A percentile compares a stretch with the other conserved stretches of the same genome.
phyloP scores from a whole-genome alignment of 225 moss, liverwort and hornwort genomes.

The Straminergon stramineum region DNA sequence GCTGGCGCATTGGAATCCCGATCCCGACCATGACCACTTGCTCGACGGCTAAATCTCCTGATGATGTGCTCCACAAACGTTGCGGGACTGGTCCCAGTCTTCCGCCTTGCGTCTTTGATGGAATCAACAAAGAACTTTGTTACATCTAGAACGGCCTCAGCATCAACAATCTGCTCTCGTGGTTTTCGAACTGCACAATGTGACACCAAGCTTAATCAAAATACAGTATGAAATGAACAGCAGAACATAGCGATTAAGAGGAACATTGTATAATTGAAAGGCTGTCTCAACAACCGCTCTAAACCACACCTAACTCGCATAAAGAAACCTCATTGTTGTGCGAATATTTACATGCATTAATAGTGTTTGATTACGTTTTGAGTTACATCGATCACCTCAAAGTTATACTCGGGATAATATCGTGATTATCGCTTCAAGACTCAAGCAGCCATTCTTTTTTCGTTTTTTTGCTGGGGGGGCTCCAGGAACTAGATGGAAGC shows the following conservation, averaged over 20 bases:
- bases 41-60: slow-evolving; percentile 19
- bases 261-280: neutral
- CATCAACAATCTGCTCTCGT: slow-evolving; percentile 78
- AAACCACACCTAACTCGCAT: neutral
- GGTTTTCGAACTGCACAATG: slow-evolving; percentile 43
- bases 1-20: neutral
- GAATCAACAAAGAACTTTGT: slow-evolving; percentile 31
- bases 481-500: neutral
- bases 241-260: neutral
- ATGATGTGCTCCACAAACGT: slow-evolving; percentile 59
- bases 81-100: slow-evolving; percentile 34
- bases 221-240: neutral
- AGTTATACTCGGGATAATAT: neutral
- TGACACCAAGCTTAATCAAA: neutral
- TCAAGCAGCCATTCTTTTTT: neutral
- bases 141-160: slow-evolving; percentile 50
- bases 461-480: neutral
- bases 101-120: slow-evolving; percentile 40
- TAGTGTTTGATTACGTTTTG: neutral
- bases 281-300: neutral
- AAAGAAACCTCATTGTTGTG: neutral
- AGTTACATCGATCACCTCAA: neutral
- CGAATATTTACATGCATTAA: neutral
- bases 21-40: neutral
- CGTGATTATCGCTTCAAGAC: neutral